A percentile compares a stretch with the other conserved stretches of the same genome.
These are phyloP conservation scores for Colletotrichum echinochloae DNA, from an alignment of 2,329 filamentous ascomycete genomes.

Conservation along the genomic window DNA sequence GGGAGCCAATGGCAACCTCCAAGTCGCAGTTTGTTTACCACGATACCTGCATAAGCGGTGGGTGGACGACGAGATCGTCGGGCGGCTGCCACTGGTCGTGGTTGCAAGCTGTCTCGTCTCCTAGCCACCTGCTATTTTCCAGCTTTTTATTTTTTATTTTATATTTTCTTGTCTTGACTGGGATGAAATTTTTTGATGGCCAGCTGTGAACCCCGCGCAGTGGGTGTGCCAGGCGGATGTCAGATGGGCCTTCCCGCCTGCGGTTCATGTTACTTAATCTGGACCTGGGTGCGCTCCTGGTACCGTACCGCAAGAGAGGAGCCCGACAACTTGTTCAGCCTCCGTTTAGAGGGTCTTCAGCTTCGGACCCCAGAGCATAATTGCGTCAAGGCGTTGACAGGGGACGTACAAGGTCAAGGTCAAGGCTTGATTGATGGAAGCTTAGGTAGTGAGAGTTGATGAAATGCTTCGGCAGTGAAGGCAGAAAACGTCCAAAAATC, in stretches of 20 bases:
- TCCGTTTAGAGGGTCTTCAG: conserved; percentile 27
- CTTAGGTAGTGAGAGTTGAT: neutral
- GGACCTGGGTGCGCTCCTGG: conserved; percentile 6
- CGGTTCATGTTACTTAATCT: conserved; percentile 1
- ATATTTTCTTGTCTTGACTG: neutral
- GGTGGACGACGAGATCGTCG: conserved; percentile 33
- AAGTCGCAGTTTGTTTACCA: conserved; percentile 23
- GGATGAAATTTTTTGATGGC: conserved; percentile 2
- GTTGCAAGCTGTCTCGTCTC: conserved; percentile 19
- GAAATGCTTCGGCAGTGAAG: neutral
- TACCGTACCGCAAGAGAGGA: conserved; percentile 13
- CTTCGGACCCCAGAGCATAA: conserved; percentile 14
- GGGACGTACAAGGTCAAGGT: neutral
- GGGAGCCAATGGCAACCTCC: conserved; percentile 29
- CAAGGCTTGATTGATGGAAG: neutral
- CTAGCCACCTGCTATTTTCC: conserved; percentile 34
- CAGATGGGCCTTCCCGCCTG: neutral
- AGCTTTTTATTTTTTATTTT: neutral
- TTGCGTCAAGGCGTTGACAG: conserved; percentile 25
- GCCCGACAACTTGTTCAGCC: conserved; percentile 13
- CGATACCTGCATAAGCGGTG: conserved; percentile 28
- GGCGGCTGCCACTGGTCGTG: conserved; percentile 22
- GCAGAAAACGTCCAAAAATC: neutral
- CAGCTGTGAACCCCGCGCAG: conserved; percentile 14
- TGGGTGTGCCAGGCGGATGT: neutral